Conservation (phyloP, 768 basidiomycete species). For the Lentinula lateritia region DNA sequence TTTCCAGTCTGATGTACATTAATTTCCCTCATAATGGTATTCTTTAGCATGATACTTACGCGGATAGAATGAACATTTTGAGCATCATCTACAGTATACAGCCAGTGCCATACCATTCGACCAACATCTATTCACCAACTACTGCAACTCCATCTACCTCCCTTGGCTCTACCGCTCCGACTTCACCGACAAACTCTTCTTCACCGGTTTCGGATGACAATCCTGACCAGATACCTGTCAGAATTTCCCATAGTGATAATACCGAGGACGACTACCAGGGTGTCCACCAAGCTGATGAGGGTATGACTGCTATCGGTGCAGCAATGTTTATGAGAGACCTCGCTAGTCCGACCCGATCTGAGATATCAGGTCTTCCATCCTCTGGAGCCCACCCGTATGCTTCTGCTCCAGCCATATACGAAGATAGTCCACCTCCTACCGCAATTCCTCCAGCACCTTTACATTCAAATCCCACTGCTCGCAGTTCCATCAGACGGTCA, state of each 20-base stretch:
- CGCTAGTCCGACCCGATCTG: conserved; percentile 21
- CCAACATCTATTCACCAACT: conserved; percentile 22
- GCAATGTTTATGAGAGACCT: conserved; percentile 41
- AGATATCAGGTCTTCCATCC: conserved; percentile 12
- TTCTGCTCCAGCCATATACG: conserved; percentile 28
- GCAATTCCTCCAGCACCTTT: conserved; percentile 6
- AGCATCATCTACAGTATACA: conserved; percentile 87
- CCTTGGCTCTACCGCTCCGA: conserved; percentile 45
- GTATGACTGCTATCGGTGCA: conserved; percentile 38
- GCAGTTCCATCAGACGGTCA: conserved; percentile 34
- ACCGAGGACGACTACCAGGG: conserved; percentile 29
- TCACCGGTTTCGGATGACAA: conserved; percentile 45
- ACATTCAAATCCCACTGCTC: conserved; percentile 26
- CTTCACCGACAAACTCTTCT: conserved; percentile 40
- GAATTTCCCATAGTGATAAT: conserved; percentile 23
- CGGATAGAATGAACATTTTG: conserved; percentile 90
- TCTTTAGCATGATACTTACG: conserved; percentile 86
- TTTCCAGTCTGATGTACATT: conserved; percentile 13
- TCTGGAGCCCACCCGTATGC: conserved; percentile 47
- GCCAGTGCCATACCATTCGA: conserved; percentile 52
- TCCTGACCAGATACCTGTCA: conserved; percentile 27
- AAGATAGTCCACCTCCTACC: conserved; percentile 22
- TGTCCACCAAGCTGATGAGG: conserved; percentile 18
- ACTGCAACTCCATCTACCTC: conserved; percentile 28
- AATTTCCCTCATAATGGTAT: conserved; percentile 4